Evolutionary conservation across 495 filamentous ascomycete species (phyloP).

Genomic region (Physcia stellaris): DNA sequence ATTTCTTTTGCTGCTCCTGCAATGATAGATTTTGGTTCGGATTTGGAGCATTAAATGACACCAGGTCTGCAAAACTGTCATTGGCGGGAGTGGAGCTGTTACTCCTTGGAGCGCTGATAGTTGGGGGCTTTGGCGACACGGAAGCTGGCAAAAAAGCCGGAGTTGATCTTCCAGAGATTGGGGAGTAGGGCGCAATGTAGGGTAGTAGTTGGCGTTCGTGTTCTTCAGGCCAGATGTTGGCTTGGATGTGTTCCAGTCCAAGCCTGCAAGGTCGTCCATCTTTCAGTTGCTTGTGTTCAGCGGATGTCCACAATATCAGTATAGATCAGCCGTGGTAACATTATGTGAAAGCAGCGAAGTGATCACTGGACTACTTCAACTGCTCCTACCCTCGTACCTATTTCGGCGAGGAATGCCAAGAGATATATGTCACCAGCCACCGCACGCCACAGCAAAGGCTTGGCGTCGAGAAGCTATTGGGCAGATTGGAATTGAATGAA

Average conservation of each 20-base stretch:
- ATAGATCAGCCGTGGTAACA: too few relatives aligned
- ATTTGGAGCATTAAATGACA: slow-evolving; percentile 60
- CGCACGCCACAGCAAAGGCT: too few relatives aligned
- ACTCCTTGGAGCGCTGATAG: slow-evolving; percentile 15
- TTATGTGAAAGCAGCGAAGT: too few relatives aligned
- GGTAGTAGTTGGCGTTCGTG: slow-evolving; percentile 43
- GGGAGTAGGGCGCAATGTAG: slow-evolving; percentile 47
- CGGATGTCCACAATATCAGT: too few relatives aligned
- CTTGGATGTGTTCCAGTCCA: slow-evolving; percentile 37
- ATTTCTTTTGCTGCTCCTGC: slow-evolving; percentile 67
- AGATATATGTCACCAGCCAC: too few relatives aligned
- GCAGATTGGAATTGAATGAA: too few relatives aligned
- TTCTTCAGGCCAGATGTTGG: slow-evolving; percentile 26
- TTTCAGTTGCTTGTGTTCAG: too few relatives aligned
- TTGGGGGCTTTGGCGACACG: slow-evolving; percentile 31
- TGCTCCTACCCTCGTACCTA: too few relatives aligned
- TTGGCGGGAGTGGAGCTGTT: slow-evolving; percentile 47
- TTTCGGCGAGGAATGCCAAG: too few relatives aligned
- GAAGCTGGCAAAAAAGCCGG: slow-evolving; percentile 40
- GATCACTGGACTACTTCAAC: too few relatives aligned
- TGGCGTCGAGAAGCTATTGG: too few relatives aligned
- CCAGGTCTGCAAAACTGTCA: slow-evolving; percentile 84
- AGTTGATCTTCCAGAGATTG: slow-evolving; percentile 55
- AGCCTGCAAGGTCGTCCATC: slow-evolving; percentile 46
- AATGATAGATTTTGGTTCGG: slow-evolving; percentile 55